Conservation (phyloP, 2,329 filamentous ascomycete genomes). For the Clarireedia hainanense region DNA sequence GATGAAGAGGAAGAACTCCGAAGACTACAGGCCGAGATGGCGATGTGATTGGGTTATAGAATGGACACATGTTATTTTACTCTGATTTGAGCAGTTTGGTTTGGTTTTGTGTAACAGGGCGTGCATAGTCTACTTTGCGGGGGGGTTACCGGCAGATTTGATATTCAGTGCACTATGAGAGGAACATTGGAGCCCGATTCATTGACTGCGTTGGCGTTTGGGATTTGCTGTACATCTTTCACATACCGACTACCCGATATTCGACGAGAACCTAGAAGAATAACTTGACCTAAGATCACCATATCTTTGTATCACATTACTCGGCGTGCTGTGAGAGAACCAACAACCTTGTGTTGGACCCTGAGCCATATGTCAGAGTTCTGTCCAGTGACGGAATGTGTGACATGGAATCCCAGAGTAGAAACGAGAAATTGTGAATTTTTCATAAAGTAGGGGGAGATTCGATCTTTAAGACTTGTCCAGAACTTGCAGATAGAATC, state of each 20-base stretch:
- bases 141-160: conserved; percentile 17
- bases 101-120: conserved; percentile 15
- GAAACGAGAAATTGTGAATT: not conserved
- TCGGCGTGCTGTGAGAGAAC: not conserved
- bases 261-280: conserved; percentile 4
- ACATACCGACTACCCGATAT: conserved; percentile 16
- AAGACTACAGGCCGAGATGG: conserved; percentile 95
- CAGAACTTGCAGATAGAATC: not conserved
- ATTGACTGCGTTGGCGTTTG: conserved; percentile 21
- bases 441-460: not conserved
- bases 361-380: not conserved
- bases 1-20: conserved; percentile 93
- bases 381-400: not conserved
- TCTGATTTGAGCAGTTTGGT: conserved; percentile 15
- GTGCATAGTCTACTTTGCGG: conserved; percentile 24
- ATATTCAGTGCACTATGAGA: conserved; percentile 13
- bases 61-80: conserved; percentile 12
- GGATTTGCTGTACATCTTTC: conserved; percentile 23
- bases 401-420: too few relatives aligned
- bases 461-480: not conserved
- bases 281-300: conserved; percentile 9
- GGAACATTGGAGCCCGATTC: conserved; percentile 10
- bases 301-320: not conserved
- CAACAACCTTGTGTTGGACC: not conserved
- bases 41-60: conserved; percentile 52